Evolutionary conservation across 371 early-diverging fungal species (phyloP), one percentile per base, ranked within the genome.

Genomic region (Mortierella sp.): DNA sequence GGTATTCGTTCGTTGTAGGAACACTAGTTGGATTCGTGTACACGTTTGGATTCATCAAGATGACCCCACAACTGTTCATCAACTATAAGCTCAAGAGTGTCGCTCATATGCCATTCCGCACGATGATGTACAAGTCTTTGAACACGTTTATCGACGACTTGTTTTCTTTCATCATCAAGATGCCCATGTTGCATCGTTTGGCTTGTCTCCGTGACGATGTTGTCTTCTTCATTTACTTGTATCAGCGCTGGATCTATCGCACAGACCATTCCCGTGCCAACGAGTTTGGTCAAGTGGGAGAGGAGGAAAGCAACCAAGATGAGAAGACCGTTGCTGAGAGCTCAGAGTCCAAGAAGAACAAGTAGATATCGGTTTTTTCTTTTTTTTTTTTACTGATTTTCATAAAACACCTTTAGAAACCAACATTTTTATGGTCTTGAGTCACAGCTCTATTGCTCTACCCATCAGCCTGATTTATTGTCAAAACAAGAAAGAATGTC

Each of bases 111-210:
- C 96, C 96, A 6, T 94, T 95, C 94, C 92, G 92, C 74, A 95
- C 96, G 3, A 90, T 97, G 76, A 95, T 95, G 93, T 98, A 98
- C 89, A 97, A 97, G 84, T 94, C 96, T 0, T 85, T 97, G 43
- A 96, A 96, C 85, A 97, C 98, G 0, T 95, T 97, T 71, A 93
- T 97, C 65, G 97, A 97, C 82, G 98, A 98, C 74, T 77, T 98
- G 81, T 98, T 98, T 85, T 97, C 96, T 4, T 98, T 96, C 84
- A 92, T 95, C 52, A 96, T 97, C 88, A 95, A 95, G 80, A 97
- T 97, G 98, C 98, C 98, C 36, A 92, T 90, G 67, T 86, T 96
- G n/a, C 98, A 97, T 84, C 88, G 97, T 24, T 81, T 97, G 58
- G 98, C 98, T 4, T 95, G 95, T 84, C 89, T 98, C 48, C 90